Base-by-base conservation (phyloP, 345 rosid genomes). In the Conringia planisiliqua region DNA sequence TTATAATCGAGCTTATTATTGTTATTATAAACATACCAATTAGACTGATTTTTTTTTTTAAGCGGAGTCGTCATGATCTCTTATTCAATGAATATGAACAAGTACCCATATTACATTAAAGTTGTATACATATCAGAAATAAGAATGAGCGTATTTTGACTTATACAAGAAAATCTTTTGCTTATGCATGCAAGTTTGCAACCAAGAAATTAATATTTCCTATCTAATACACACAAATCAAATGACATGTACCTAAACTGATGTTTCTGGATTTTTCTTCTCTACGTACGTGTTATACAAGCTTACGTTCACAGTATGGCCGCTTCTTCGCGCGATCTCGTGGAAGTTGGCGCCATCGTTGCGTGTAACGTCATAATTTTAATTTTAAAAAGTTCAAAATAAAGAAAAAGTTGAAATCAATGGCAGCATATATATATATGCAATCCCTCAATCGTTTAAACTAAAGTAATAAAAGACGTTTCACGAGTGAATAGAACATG, bases 201-300 rank as follows among this genome's bases (percentile, higher is more conserved):
- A 51, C 32, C 33, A 39, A 39, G 20, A 22, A 22, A 11, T 13
- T 54, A 54, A 33, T 33, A 14, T 24, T 3, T 16, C 27, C 17
- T 22, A 64, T 33, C 48, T 36, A 33, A 54, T 56, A 33, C 66
- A 35, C 26, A 65, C 27, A 58, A 8, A 29, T 20, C 43, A 62
- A 65, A 65, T 24, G 59, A 74, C 66, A 74, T 74, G 16, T 16
- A 27, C 14, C 18, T 35, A 46, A 48, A 56, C 26, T 56, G 59
- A 66, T 66, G 50, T 44, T 57, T 57, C 14, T 74, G 78, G 66
- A 74, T 17, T 66, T 66, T 43, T 66, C 72, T 29, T 74, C 40
- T 9, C 18, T 27, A 36, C 38, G 32, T 74, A 43, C 5, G 62
- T 43, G 17, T 72, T 14, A 50, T 22, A 50, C 24, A 73, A 12